Percentiles rank a stretch among this genome's conserved stretches.
Evolutionary conservation across 768 basidiomycete genomes (phyloP).

Genomic region (Tulasnella sp.): DNA sequence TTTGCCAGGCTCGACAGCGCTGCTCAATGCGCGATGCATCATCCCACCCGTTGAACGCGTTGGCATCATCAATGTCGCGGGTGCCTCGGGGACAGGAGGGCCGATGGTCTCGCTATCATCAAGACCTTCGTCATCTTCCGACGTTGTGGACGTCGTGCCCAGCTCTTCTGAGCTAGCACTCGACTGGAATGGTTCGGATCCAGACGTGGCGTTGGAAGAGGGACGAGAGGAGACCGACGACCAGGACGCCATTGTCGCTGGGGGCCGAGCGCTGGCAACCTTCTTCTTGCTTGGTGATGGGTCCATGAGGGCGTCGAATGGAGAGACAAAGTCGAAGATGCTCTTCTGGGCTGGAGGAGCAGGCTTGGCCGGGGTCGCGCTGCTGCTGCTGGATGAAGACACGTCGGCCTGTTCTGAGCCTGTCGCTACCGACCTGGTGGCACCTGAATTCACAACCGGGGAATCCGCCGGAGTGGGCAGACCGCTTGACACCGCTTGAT

Average conservation of each 20-base stretch:
- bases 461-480: slow-evolving; percentile 27
- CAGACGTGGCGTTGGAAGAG: not conserved
- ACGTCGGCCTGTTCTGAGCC: not conserved
- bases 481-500: slow-evolving; percentile 11
- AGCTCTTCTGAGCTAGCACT: slow-evolving; percentile 1
- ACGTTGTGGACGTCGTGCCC: slow-evolving; percentile 2
- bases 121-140: slow-evolving; percentile 1
- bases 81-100: slow-evolving; percentile 7
- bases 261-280: not conserved
- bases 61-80: slow-evolving; percentile 7
- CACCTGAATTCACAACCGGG: slow-evolving; percentile 10
- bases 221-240: not conserved
- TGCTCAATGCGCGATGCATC: slow-evolving; percentile 17
- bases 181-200: not conserved
- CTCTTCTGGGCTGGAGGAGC: slow-evolving; percentile 7
- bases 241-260: not conserved
- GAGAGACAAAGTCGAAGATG: slow-evolving; percentile 31
- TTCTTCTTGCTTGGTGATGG: slow-evolving; percentile 14
- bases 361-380: not conserved
- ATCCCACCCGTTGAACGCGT: not conserved
- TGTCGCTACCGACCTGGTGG: not conserved
- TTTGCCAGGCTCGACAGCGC: not conserved
- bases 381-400: not conserved
- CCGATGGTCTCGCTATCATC: not conserved
- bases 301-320: slow-evolving; percentile 28